Evolutionary conservation across 176 grass and related monocot genomes (phyloP).

Genomic region (Oryza nivara): DNA sequence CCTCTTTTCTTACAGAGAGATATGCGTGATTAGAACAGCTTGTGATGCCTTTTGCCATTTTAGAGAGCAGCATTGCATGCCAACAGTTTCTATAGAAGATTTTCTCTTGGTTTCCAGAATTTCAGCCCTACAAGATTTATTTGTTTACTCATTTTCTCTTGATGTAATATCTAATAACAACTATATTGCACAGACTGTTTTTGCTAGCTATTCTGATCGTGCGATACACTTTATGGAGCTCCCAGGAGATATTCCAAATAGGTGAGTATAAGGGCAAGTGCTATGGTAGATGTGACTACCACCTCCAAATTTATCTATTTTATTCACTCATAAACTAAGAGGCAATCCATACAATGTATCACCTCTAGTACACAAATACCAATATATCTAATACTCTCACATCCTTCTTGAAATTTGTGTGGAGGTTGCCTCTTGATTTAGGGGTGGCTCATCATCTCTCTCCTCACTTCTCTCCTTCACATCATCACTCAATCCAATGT

Average conservation of each 20-base stretch:
- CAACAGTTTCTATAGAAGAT: slow-evolving; percentile 4
- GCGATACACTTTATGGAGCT: slow-evolving; percentile 97
- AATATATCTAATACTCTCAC: no score
- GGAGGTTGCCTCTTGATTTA: no score
- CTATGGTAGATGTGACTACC: no score
- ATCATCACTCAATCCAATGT: no score
- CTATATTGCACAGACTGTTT: slow-evolving; percentile 63
- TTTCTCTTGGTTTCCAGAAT: slow-evolving; percentile 18
- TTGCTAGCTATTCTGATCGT: slow-evolving; percentile 81
- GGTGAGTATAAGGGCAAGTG: slow-evolving; percentile 40
- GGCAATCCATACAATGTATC: no score
- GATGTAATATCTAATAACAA: slow-evolving; percentile 24
- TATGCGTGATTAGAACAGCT: not conserved
- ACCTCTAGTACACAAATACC: no score
- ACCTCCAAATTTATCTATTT: no score
- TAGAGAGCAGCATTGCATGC: not conserved
- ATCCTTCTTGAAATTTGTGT: no score
- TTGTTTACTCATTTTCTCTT: slow-evolving; percentile 25
- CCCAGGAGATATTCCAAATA: slow-evolving; percentile 96
- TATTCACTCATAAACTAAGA: no score
- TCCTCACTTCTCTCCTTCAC: no score
- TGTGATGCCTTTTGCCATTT: not conserved
- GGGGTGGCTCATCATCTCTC: no score
- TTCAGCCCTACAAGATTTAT: not conserved
- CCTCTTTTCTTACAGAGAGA: not conserved